Base-by-base conservation (phyloP, 257 asterid species). In the Leonotis leonurus region DNA sequence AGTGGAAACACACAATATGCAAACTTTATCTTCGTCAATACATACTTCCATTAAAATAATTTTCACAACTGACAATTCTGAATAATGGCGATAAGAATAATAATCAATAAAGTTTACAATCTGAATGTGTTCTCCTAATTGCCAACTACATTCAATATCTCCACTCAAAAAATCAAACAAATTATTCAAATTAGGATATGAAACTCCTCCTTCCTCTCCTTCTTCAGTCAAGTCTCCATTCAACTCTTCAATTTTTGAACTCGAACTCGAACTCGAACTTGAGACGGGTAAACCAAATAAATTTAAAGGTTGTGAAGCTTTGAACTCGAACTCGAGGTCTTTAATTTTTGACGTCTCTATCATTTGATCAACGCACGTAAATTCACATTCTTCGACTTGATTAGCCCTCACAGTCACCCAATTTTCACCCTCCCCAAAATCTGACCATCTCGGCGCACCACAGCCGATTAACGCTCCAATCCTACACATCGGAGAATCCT, bases 341-440 rank as follows among this genome's bases (percentile, higher is more conserved):
- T n/a, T n/a, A n/a, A n/a, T n/a, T n/a, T n/a, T n/a, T n/a, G n/a
- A n/a, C n/a, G n/a, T n/a, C n/a, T n/a, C n/a, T n/a, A n/a, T n/a
- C n/a, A n/a, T n/a, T n/a, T n/a, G n/a, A n/a, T n/a, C n/a, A n/a
- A n/a, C n/a, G n/a, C n/a, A n/a, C n/a, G n/a, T n/a, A n/a, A n/a
- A n/a, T 30, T 46, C 27, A 9, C 33, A 54, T 61, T 73, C 95
- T 56, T 77, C 83, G n/a, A 29, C 16, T 18, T 75, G 77, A 45
- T 29, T 48, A 30, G 55, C 60, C 70, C 97, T 83, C 11, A 87
- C 81, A 1, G 82, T 81, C 22, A 85, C 24, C 97, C 97, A 91
- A 43, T 74, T 83, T 20, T 71, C 90, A 17, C 78, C 95, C 4
- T 76, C 88, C 5, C 50, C 29, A 81, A 55, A 57, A 43, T 58